Evolutionary conservation across 1,284 basidiomycete species (phyloP).

Genomic region (Fomitopsis palustris): DNA sequence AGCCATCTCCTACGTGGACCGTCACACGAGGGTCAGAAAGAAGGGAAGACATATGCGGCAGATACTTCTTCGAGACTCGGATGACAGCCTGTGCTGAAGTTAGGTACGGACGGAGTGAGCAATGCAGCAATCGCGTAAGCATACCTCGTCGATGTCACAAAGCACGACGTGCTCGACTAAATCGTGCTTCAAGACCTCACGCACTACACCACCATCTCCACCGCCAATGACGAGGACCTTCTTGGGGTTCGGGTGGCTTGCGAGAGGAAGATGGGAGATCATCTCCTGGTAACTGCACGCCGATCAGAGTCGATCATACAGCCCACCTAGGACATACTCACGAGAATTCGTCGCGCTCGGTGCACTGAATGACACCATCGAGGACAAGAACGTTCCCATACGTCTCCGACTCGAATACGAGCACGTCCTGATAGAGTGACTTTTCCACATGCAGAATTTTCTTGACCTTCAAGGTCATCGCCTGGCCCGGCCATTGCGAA

Average conservation of each 20-base stretch:
- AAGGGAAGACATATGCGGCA: conserved; percentile 92
- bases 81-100: conserved; percentile 74
- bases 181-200: conserved; percentile 95
- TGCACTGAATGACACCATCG: conserved; percentile 95
- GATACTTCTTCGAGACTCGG: conserved; percentile 89
- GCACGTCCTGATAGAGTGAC: conserved; percentile 92
- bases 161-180: conserved; percentile 91
- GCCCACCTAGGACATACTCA: conserved; percentile 44
- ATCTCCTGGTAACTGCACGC: conserved; percentile 93
- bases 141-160: conserved; percentile 96
- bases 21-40: conserved; percentile 83
- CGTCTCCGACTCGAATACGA: conserved; percentile 93
- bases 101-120: neutral
- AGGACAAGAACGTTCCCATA: conserved; percentile 96
- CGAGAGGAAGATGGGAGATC: conserved; percentile 95
- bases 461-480: conserved; percentile 94
- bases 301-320: conserved; percentile 4
- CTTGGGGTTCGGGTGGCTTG: conserved; percentile 95
- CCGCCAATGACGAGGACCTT: conserved; percentile 97
- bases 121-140: conserved; percentile 27
- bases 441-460: conserved; percentile 94
- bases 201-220: conserved; percentile 94
- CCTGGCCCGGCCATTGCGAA: conserved; percentile 96
- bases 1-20: conserved; percentile 93
- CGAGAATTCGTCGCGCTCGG: conserved; percentile 98